Conservation (phyloP, 306 rosid genomes). For the Herpetospermum pedunculosum region DNA sequence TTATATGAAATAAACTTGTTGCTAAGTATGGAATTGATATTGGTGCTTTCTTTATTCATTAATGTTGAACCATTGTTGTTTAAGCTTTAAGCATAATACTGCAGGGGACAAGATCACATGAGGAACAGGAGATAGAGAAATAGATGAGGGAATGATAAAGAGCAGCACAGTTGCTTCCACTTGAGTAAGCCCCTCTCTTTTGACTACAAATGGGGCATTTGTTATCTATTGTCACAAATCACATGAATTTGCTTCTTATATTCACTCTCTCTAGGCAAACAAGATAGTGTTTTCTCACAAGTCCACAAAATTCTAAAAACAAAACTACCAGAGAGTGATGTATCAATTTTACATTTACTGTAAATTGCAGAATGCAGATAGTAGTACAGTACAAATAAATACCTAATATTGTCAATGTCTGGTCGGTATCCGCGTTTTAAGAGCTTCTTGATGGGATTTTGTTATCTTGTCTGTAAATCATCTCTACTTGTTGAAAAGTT, state of each 20-base stretch:
- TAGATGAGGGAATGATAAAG: conserved; percentile 14
- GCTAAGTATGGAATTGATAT: neutral
- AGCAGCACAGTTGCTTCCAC: conserved; percentile 8
- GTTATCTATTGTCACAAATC: neutral
- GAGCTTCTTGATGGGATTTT: neutral
- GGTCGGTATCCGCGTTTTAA: neutral
- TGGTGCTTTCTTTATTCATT: neutral
- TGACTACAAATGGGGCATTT: conserved; percentile 3
- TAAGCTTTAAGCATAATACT: neutral
- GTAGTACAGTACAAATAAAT: neutral
- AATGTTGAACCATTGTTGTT: neutral
- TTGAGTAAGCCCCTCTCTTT: conserved; percentile 5
- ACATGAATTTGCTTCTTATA: neutral
- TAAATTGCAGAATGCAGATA: neutral
- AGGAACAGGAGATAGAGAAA: conserved; percentile 10
- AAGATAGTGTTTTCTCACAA: neutral
- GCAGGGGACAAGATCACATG: conserved; percentile 21
- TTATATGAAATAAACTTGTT: neutral
- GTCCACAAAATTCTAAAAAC: neutral
- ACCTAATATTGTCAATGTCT: neutral
- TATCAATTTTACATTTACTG: conserved; percentile 1
- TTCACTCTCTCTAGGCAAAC: neutral
- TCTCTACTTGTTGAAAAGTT: neutral
- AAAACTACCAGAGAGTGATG: neutral
- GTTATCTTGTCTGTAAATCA: neutral